Evolutionary conservation across 352 stramenopile species (phyloP), one percentile per base, ranked within the genome.

Genomic region (Blastocystis sp.): DNA sequence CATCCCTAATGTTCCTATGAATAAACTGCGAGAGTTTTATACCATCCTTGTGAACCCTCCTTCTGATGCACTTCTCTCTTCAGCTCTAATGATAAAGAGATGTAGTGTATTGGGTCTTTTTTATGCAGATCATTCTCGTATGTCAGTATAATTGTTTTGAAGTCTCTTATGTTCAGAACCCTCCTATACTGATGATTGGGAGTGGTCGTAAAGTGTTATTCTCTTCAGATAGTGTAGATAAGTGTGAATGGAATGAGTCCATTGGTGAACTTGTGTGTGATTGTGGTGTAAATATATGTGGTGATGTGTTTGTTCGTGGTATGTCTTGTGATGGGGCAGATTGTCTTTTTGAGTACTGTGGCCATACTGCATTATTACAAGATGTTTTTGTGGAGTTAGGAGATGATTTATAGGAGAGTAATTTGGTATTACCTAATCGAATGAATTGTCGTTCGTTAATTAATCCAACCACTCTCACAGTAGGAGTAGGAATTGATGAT

Each of bases 151-250:
- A 24, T 44, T 70, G 27, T 27, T 9, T 40, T 33, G 17, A 5
- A 17, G 27, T 70, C n/a, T 33, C 6, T 70, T 40, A 70, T 33
- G 1, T 11, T 22, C 42, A 76, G 64, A 44, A 76, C 5, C 64
- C 60, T 70, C 60, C 64, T 17, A 27, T 76, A 30, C 24, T 76
- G 19, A 76, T 76, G 17, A 37, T 76, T 44, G 64, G 64, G 13
- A 76, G 35, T 15, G 33, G 33, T 30, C 64, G 42, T 15, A 44
- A n/a, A 17, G 24, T 76, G 5, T 13, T 76, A 37, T 76, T 76
- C 42, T 76, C 64, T 17, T 76, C 64, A 4, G 60, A 70, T 70
- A 37, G 27, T 7, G n/a, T 44, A 37, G 22, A 37, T 15, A 33
- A 37, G 48, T 37, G 15, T 1, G 11, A 54, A 27, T 76, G 64